Base-by-base conservation (phyloP, 805 yeast genomes). In the Diddensiella transvaalensis region DNA sequence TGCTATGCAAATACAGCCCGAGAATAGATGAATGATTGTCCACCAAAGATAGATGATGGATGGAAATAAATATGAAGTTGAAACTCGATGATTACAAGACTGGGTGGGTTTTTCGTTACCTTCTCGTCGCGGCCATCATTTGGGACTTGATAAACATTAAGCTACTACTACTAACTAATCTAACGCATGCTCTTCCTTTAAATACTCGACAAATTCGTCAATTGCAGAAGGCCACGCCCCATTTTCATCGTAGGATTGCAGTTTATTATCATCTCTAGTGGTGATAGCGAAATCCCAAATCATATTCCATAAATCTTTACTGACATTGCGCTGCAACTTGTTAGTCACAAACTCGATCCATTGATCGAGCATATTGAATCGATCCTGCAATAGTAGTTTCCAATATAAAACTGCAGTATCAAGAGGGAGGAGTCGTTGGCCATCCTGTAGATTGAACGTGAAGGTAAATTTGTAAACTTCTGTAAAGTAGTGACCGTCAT, bases 151-250 rank as follows among this genome's bases (percentile, higher is more conserved):
- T n/a, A n/a, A n/a, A n/a, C n/a, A n/a, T n/a, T n/a, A n/a, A n/a
- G n/a, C n/a, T n/a, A n/a, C n/a, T n/a, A n/a, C n/a, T n/a, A n/a
- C n/a, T n/a, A n/a, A n/a, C n/a, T n/a, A n/a, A n/a, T n/a, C n/a
- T n/a, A n/a, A n/a, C n/a, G n/a, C n/a, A n/a, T n/a, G n/a, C n/a
- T 38, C 6, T 22, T 22, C 43, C 4, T 26, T 22, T 23, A 40
- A 26, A 22, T 73, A 73, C 54, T 85, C 95, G 19, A 87, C 85
- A 61, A 79, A 91, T 50, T 82, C 87, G 63, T 91, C 99, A 55
- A 91, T 79, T 15, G 87, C 70, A 46, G 86, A 79, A 3, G 98
- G 99, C 98, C 98, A 91, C 0, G 96, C 86, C 21, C 85, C 89
- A 56, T 78, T 76, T 54, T 84, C 93, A 57, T 85, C 90, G 64